Base-by-base conservation (phyloP, 768 basidiomycete genomes). In the Lactarius sp. region DNA sequence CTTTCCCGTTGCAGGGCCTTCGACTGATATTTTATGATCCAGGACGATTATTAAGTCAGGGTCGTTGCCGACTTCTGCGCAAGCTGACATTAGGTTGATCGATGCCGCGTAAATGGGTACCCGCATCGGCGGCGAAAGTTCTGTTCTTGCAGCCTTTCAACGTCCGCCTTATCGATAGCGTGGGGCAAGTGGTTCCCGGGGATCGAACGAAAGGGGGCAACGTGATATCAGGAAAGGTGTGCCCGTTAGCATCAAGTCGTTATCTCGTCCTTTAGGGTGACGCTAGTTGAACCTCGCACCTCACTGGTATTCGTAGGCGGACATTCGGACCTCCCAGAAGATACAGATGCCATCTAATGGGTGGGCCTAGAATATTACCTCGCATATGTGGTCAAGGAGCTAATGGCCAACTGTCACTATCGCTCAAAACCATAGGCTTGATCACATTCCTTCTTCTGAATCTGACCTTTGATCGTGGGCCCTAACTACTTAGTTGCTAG, bases 111-210 rank as follows among this genome's bases (percentile, higher is more conserved):
- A 42, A 33, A 22, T 27, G 27, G 27, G 36, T 52, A 20, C 22
- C 20, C 10, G 44, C 44, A 37, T 46, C 4, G 34, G 34, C n/a
- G 39, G 34, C 56, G 31, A 46, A 41, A 31, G 46, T 53, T 59
- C 31, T 20, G 56, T 58, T 31, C 18, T 27, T 16, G 50, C 39
- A 37, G 56, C n/a, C 52, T 33, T 44, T 37, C 42, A n/a, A 52
- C 62, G 16, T 59, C 51, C 52, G 27, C 52, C 62, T 63, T 63
- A 63, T 63, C 62, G 57, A 63, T 63, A 36, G 33, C 47, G 57
- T 9, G 36, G 18, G 51, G 36, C n/a, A 49, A 47, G 52, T 34
- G 3, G 36, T 39, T 47, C 12, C 47, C 36, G 44, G 12, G 20
- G 42, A n/a, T 46, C 34, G 44, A 31, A 16, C 5, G 6, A 8